Conservation (phyloP, 2,329 filamentous ascomycete species). For the Helminthosporium solani region DNA sequence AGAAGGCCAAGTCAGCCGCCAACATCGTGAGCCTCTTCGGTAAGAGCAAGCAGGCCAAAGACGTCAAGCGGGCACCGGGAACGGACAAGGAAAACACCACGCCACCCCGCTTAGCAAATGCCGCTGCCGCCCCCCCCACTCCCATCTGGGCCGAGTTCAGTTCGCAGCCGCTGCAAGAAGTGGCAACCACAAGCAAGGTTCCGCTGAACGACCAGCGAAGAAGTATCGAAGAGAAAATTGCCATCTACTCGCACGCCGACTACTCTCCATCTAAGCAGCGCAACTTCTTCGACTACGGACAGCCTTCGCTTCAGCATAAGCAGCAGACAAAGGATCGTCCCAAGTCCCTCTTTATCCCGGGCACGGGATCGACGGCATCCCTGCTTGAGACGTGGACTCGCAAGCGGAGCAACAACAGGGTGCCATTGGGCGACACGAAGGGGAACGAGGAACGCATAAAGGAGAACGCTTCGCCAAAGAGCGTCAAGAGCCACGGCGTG, state of each 20-base stretch:
- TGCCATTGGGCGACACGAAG: slow-evolving; percentile 35
- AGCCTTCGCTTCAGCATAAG: slow-evolving; percentile 41
- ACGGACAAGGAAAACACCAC: slow-evolving; percentile 83
- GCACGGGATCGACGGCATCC: slow-evolving; percentile 41
- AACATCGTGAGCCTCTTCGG: slow-evolving; percentile 77
- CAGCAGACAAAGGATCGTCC: slow-evolving; percentile 46
- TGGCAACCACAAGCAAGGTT: slow-evolving; percentile 43
- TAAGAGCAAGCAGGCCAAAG: slow-evolving; percentile 70
- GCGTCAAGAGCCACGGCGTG: slow-evolving; percentile 17
- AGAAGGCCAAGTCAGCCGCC: slow-evolving; percentile 79
- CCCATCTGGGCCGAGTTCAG: slow-evolving; percentile 82
- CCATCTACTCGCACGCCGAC: slow-evolving; percentile 58
- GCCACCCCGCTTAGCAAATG: slow-evolving; percentile 55
- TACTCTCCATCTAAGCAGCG: slow-evolving; percentile 64
- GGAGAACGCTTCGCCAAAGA: slow-evolving; percentile 26
- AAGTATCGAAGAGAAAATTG: slow-evolving; percentile 56
- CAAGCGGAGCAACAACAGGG: slow-evolving; percentile 33
- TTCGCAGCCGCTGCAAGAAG: slow-evolving; percentile 36
- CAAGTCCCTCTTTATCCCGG: slow-evolving; percentile 52
- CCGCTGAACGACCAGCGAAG: slow-evolving; percentile 48
- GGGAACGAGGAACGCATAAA: slow-evolving; percentile 32
- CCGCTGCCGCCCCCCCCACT: slow-evolving; percentile 51
- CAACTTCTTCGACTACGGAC: slow-evolving; percentile 58
- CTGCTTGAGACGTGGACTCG: slow-evolving; percentile 43
- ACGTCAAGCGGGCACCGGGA: slow-evolving; percentile 52